Percentiles rank a stretch among this genome's conserved stretches.
Conservation (phyloP, 441 rosid genomes). For the Erodium trifolium region DNA sequence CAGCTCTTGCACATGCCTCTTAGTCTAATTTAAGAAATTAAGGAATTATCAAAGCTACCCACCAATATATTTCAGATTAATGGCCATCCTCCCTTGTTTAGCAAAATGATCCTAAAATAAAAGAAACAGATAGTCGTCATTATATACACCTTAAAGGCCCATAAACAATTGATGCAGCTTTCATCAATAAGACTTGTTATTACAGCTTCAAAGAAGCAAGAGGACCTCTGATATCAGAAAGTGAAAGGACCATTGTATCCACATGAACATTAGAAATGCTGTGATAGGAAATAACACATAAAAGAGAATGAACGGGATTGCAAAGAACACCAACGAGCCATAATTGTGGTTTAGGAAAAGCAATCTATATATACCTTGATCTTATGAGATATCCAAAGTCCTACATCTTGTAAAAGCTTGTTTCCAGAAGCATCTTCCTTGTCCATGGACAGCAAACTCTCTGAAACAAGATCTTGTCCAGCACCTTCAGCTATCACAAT, state of each 20-base stretch:
- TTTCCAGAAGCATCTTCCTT: conserved; percentile 70
- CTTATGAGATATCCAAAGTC: conserved; percentile 66
- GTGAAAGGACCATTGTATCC: too few species aligned
- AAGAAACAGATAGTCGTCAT: conserved; percentile 5
- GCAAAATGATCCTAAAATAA: conserved; percentile 59
- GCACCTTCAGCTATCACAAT: conserved; percentile 64
- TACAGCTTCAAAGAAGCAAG: background rate
- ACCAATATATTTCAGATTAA: conserved; percentile 79
- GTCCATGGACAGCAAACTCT: conserved; percentile 30
- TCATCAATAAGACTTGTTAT: background rate
- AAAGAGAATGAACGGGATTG: background rate
- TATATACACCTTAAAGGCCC: background rate
- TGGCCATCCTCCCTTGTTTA: conserved; percentile 36
- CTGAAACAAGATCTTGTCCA: conserved; percentile 73
- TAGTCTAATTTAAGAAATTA: background rate
- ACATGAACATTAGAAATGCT: too few species aligned
- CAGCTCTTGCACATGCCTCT: background rate
- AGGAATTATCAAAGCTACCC: background rate
- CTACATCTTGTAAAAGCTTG: conserved; percentile 84
- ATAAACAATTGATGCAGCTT: background rate
- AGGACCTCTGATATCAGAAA: too few species aligned
- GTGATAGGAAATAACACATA: background rate
- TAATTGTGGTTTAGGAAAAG: background rate
- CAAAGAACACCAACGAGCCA: background rate
- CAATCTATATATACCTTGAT: conserved; percentile 49